Conservation (phyloP, 768 basidiomycete genomes). For the Lactarius tabidus region DNA sequence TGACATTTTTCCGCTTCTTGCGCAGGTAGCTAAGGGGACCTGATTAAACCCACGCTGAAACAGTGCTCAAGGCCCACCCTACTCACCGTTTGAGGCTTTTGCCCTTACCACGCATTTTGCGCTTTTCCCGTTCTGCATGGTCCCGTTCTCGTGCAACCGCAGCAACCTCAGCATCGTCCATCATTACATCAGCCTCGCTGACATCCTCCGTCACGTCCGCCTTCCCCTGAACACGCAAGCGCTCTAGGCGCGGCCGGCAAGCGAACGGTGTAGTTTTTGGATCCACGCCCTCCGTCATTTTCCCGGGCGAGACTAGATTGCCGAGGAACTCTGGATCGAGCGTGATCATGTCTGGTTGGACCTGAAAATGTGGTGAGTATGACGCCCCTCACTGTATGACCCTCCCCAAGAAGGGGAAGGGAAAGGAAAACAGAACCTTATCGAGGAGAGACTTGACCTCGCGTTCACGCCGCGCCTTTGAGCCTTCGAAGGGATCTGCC, state of each 20-base stretch:
- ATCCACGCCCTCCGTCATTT: constrained; percentile 48
- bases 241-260: constrained; percentile 72
- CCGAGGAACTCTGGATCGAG: constrained; percentile 77
- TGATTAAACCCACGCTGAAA: not conserved
- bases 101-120: constrained; percentile 82
- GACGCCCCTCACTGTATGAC: not conserved
- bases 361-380: constrained; percentile 40
- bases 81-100: constrained; percentile 75
- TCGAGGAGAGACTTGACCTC: constrained; percentile 90
- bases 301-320: constrained; percentile 56
- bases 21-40: constrained; percentile 51
- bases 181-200: constrained; percentile 31
- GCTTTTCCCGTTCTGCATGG: constrained; percentile 52
- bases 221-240: constrained; percentile 69
- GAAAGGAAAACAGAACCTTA: constrained; percentile 42
- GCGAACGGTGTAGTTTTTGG: constrained; percentile 55
- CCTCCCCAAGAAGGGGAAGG: constrained; percentile 18
- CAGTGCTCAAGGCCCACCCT: not conserved
- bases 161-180: constrained; percentile 39
- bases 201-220: constrained; percentile 61
- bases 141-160: constrained; percentile 31
- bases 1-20: constrained; percentile 93
- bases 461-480: constrained; percentile 74
- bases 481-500: constrained; percentile 92
- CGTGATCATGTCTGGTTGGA: constrained; percentile 89